A percentile compares a stretch with the other conserved stretches of the same genome.
Conservation (phyloP, 768 basidiomycete species). For the Brasilioporus rufonigricans region DNA sequence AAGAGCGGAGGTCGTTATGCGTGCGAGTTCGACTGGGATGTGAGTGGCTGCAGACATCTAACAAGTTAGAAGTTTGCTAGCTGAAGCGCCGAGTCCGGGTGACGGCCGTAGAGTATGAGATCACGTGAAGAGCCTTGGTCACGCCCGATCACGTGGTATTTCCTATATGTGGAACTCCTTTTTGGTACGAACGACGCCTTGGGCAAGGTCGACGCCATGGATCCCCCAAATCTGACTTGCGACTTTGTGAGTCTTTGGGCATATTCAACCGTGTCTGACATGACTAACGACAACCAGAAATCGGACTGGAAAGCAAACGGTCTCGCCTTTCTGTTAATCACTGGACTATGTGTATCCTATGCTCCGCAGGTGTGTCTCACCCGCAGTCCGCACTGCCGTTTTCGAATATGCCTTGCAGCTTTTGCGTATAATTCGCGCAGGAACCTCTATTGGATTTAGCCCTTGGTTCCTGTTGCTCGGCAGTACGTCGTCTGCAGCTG, state of each 20-base stretch:
- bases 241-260: constrained; percentile 15
- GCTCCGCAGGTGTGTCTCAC: constrained; percentile 62
- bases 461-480: constrained; percentile 91
- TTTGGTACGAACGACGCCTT: background rate
- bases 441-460: constrained; percentile 86
- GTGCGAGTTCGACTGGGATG: constrained; percentile 15
- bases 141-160: too few relatives aligned
- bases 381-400: background rate
- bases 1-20: constrained; percentile 7
- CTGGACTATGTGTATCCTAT: constrained; percentile 81
- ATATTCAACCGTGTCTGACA: fast-evolving
- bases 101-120: background rate
- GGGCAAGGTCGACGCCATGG: background rate
- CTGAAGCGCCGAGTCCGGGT: background rate
- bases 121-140: too few relatives aligned
- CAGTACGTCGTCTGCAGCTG: constrained; percentile 77
- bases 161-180: background rate
- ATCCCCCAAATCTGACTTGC: constrained; percentile 7
- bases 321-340: constrained; percentile 62
- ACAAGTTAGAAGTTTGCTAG: background rate
- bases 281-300: constrained; percentile 40
- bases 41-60: background rate
- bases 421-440: constrained; percentile 70
- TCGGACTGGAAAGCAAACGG: constrained; percentile 67
- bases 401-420: constrained; percentile 46